These are phyloP conservation scores for Eremothecium coryli DNA, from an alignment of 1,139 yeast genomes.

Conservation along the genomic window DNA sequence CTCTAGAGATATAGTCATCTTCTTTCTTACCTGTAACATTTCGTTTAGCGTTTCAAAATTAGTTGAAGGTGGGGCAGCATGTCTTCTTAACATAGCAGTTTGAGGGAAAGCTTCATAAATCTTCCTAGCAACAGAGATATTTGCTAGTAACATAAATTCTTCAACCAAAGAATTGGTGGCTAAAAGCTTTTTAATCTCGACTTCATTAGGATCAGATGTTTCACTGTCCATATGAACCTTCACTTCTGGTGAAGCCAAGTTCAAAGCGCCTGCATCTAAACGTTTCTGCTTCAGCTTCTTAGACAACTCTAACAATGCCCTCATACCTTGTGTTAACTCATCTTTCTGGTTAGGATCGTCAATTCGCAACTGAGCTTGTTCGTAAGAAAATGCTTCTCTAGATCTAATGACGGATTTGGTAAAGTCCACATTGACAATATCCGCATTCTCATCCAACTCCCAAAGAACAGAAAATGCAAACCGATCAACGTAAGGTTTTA, in stretches of 20 bases:
- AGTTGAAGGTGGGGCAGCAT: conserved; percentile 90
- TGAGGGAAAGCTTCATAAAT: conserved; percentile 92
- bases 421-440: conserved; percentile 71
- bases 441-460: conserved; percentile 84
- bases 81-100: conserved; percentile 96
- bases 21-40: conserved; percentile 77
- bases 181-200: conserved; percentile 75
- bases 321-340: conserved; percentile 82
- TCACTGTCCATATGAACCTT: conserved; percentile 96
- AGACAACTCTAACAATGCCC: conserved; percentile 67
- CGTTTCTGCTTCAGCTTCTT: conserved; percentile 78
- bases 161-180: conserved; percentile 96
- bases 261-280: conserved; percentile 91
- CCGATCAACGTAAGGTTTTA: conserved; percentile 91
- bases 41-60: conserved; percentile 85
- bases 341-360: conserved; percentile 74
- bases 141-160: conserved; percentile 96
- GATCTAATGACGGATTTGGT: conserved; percentile 87
- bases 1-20: conserved; percentile 69
- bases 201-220: conserved; percentile 93
- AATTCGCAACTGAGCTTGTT: conserved; percentile 82
- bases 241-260: conserved; percentile 95
- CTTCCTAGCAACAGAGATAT: conserved; percentile 88
- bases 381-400: conserved; percentile 91
- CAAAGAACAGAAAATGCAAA: conserved; percentile 93